Conservation (phyloP, 768 basidiomycete genomes). For the Cystobasidium ongulense region DNA sequence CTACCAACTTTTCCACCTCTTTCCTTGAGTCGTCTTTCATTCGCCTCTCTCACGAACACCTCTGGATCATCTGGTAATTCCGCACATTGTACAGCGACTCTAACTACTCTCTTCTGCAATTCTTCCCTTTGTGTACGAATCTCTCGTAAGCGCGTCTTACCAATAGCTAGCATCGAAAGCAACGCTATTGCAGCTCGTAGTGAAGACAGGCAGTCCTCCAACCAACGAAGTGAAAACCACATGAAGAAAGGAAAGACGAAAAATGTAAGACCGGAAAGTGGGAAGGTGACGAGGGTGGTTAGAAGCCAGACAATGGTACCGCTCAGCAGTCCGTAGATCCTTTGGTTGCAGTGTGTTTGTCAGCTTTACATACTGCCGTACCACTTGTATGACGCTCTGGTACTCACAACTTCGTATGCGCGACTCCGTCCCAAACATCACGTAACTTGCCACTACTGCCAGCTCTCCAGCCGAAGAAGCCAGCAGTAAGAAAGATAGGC, state of each 20-base stretch:
- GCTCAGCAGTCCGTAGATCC: constrained; percentile 65
- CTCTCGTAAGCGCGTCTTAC: constrained; percentile 53
- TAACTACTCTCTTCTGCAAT: constrained; percentile 60
- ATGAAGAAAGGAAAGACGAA: constrained; percentile 63
- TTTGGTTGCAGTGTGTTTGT: too few species aligned
- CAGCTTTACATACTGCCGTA: too few species aligned
- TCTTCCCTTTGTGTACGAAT: constrained; percentile 55
- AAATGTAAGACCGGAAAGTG: constrained; percentile 55
- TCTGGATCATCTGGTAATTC: constrained; percentile 66
- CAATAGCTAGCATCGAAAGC: constrained; percentile 57
- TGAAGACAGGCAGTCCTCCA: constrained; percentile 72
- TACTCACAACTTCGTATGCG: constrained; percentile 64
- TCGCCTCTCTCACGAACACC: constrained; percentile 51
- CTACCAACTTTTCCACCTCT: constrained; percentile 51
- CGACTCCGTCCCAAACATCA: constrained; percentile 83
- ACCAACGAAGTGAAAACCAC: constrained; percentile 85
- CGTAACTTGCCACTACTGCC: constrained; percentile 57
- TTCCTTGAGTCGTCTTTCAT: constrained; percentile 54
- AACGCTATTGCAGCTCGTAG: constrained; percentile 66
- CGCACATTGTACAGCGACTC: constrained; percentile 55
- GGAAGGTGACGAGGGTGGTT: constrained; percentile 56
- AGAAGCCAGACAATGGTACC: constrained; percentile 61
- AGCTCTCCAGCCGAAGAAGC: constrained; percentile 18
- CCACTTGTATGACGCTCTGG: background rate
- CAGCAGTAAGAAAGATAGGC: constrained; percentile 55